Evolutionary conservation across 2,329 filamentous ascomycete genomes (phyloP).

Genomic region (Ustilaginoidea virens): DNA sequence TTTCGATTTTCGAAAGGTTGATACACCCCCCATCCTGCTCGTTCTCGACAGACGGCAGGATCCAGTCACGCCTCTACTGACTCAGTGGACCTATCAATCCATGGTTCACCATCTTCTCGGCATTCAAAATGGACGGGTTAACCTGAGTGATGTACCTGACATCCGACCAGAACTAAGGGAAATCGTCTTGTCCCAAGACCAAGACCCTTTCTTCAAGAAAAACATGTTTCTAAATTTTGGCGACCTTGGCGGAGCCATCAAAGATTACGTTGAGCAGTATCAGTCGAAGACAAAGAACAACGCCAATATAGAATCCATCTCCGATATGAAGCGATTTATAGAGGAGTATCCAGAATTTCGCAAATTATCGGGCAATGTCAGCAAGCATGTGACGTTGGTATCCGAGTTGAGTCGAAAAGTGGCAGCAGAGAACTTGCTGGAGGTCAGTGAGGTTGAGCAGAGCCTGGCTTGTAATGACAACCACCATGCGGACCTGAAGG

Average conservation of each 20-base stretch:
- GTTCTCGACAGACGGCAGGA: conserved; percentile 87
- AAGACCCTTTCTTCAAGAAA: conserved; percentile 97
- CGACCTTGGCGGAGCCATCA: conserved; percentile 88
- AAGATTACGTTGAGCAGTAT: conserved; percentile 97
- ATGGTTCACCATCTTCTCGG: conserved; percentile 97
- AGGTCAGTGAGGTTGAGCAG: conserved; percentile 94
- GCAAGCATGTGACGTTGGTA: conserved; percentile 93
- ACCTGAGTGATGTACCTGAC: conserved; percentile 71
- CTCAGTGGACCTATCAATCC: conserved; percentile 99
- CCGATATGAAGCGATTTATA: conserved; percentile 98
- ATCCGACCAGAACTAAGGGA: conserved; percentile 78
- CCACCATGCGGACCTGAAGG: conserved; percentile 80
- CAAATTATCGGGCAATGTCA: conserved; percentile 92
- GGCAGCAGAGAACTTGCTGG: conserved; percentile 71
- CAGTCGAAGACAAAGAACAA: conserved; percentile 95
- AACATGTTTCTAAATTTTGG: conserved; percentile 99
- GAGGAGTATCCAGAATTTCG: conserved; percentile 98
- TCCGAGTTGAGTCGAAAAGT: conserved; percentile 85
- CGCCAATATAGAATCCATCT: conserved; percentile 90
- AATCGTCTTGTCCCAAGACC: conserved; percentile 88
- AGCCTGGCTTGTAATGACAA: conserved; percentile 95
- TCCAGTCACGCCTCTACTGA: conserved; percentile 82
- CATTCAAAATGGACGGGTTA: conserved; percentile 87
- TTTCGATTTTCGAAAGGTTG: conserved; percentile 89
- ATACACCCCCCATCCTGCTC: conserved; percentile 85